phyloP scores from a whole-genome alignment of 2,329 filamentous ascomycete genomes.

The Hirsutella minnesotensis region DNA sequence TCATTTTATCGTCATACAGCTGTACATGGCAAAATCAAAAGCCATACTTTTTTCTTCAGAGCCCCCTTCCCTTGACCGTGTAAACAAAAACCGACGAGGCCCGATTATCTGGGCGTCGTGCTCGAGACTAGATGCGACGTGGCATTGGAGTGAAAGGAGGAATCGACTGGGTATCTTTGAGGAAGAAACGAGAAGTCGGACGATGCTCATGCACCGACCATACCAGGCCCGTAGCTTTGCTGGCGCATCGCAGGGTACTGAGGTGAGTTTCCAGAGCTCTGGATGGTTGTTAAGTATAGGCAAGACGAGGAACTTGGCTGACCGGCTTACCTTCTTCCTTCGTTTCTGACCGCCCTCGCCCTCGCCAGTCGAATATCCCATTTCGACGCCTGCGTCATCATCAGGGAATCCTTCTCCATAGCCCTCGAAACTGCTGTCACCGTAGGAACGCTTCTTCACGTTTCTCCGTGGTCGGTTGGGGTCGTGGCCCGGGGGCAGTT shows the following conservation, averaged over 20 bases:
- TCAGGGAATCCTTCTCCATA: constrained; percentile 63
- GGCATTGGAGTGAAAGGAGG: constrained; percentile 1
- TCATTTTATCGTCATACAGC: not conserved
- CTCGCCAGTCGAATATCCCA: constrained; percentile 61
- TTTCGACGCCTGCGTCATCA: constrained; percentile 46
- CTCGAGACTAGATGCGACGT: constrained; percentile 1
- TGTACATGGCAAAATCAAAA: not conserved
- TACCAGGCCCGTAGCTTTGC: constrained; percentile 44
- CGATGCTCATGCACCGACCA: constrained; percentile 39
- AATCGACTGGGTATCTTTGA: constrained; percentile 2
- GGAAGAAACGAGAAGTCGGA: constrained; percentile 1
- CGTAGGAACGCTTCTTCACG: constrained; percentile 65
- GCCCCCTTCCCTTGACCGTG: not conserved
- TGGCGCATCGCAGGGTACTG: constrained; percentile 33
- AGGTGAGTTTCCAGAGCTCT: constrained; percentile 35
- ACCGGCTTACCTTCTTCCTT: constrained; percentile 47
- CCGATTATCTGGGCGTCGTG: not conserved
- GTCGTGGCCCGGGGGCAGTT: constrained; percentile 28
- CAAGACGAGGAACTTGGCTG: no score
- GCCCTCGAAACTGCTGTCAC: constrained; percentile 62
- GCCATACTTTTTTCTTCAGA: not conserved
- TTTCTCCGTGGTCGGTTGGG: constrained; percentile 48
- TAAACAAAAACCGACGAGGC: not conserved
- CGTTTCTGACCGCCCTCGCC: constrained; percentile 55
- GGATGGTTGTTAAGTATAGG: constrained; percentile 4